phyloP scores from a whole-genome alignment of 805 yeast species.

The Candida alai region DNA sequence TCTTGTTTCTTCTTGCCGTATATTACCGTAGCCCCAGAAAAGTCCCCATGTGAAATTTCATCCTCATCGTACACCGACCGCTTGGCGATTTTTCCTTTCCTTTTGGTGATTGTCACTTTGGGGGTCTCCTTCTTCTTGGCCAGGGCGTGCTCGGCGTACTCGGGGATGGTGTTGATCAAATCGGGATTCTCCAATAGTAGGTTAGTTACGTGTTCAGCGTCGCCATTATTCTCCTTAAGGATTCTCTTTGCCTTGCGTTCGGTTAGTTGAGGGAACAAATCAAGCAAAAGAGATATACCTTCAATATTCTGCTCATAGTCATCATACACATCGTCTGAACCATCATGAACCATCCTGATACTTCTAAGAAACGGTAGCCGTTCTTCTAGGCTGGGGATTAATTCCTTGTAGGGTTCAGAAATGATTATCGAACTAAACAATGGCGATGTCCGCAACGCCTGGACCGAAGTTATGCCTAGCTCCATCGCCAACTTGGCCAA shows the following conservation, averaged over 20 bases:
- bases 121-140: neutral
- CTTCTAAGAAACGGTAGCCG: slow-evolving; percentile 45
- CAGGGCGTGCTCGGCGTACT: slow-evolving; percentile 4
- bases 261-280: slow-evolving; percentile 65
- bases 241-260: slow-evolving; percentile 45
- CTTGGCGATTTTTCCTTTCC: slow-evolving; percentile 6
- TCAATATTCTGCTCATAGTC: slow-evolving; percentile 34
- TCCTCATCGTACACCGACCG: slow-evolving; percentile 26
- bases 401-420: slow-evolving; percentile 41
- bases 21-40: slow-evolving; percentile 19
- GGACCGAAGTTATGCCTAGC: slow-evolving; percentile 41
- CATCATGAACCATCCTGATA: slow-evolving; percentile 6
- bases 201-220: slow-evolving; percentile 57
- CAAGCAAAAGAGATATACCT: slow-evolving; percentile 29
- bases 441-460: slow-evolving; percentile 47
- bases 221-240: slow-evolving; percentile 43
- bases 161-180: slow-evolving; percentile 26
- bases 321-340: slow-evolving; percentile 4
- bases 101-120: slow-evolving; percentile 1
- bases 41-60: slow-evolving; percentile 25
- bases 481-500: slow-evolving; percentile 41
- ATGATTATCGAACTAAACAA: slow-evolving; percentile 52
- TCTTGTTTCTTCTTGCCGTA: slow-evolving; percentile 32
- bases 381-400: slow-evolving; percentile 51
- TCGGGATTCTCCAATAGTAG: slow-evolving; percentile 61